Evolutionary conservation across 106 monocot genomes (phyloP).

Genomic region (Allium sativum): DNA sequence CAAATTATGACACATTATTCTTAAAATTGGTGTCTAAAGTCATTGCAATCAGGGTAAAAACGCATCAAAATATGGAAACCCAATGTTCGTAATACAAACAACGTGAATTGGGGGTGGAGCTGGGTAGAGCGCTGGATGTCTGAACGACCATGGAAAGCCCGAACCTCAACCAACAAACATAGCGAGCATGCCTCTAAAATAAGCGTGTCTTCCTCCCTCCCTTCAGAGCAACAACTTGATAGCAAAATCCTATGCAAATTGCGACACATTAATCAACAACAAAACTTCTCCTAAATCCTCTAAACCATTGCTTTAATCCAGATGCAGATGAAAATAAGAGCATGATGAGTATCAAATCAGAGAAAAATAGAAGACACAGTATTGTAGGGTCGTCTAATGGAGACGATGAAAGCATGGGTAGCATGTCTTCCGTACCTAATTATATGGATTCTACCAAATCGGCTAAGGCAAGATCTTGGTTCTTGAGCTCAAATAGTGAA

Average conservation of each 20-base stretch:
- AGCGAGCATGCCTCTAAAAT: constrained; percentile 31
- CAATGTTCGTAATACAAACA: constrained; percentile 72
- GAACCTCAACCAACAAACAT: constrained; percentile 38
- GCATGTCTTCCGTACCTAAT: constrained; percentile 62
- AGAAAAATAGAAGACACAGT: constrained; percentile 59
- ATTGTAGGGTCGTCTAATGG: constrained; percentile 47
- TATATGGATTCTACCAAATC: constrained; percentile 92
- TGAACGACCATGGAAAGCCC: constrained; percentile 70
- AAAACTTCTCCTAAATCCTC: constrained; percentile 19
- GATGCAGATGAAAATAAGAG: constrained; percentile 68
- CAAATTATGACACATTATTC: constrained; percentile 13
- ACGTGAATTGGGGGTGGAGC: constrained; percentile 98
- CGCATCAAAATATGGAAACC: constrained; percentile 55
- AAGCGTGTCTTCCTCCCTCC: constrained; percentile 14
- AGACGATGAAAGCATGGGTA: constrained; percentile 73
- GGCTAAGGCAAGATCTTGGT: constrained; percentile 58
- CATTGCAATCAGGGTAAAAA: constrained; percentile 52
- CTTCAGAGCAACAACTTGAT: constrained; percentile 37
- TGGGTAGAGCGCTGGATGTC: constrained; percentile 99
- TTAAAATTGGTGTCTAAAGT: not conserved
- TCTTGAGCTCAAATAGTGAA: constrained; percentile 28
- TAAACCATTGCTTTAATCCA: constrained; percentile 28
- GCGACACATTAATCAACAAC: constrained; percentile 8
- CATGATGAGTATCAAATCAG: constrained; percentile 49
- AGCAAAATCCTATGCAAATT: constrained; percentile 42